Base-by-base conservation (phyloP, 495 filamentous ascomycete genomes). In the Sabuloglossum arenarium region DNA sequence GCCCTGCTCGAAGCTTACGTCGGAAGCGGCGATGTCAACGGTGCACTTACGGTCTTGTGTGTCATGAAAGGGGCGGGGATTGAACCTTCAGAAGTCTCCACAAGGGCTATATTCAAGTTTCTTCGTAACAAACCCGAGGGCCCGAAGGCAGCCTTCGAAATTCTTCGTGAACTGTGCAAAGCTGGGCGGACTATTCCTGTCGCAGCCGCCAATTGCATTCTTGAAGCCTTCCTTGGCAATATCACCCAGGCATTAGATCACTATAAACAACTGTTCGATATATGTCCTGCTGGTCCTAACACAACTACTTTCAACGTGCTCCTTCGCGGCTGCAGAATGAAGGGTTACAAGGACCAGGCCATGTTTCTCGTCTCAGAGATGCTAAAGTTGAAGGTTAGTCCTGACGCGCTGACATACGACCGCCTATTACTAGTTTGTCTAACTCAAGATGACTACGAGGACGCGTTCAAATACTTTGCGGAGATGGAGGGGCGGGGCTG, bases 251-350 rank as follows among this genome's bases (percentile, higher is more conserved):
- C 85, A 0, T 60, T 94, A 9, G 73, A 76, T 6, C 60, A 84
- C 10, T 95, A 94, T 69, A 82, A 85, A 58, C 68, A 77, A 27
- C 63, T 94, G 14, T 78, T 82, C 49, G 73, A 71, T 9, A 64
- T 90, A 56, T 82, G 75, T 58, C 59, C 70, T 16, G 64, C 62
- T 6, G 77, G 76, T 10, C 81, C 80, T 10, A 74, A 80, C 61
- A 73, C 75, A 2, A 65, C 70, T 27, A 81, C 78, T 1, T 89
- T 82, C 67, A 84, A 88, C 60, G 61, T 76, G 3, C 71, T 94
- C 6, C 69, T 94, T 49, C 68, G 67, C 34, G 75, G 80, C 54
- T 84, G 84, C 64, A n/a, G 24, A 21, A 27, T 24, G 6, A 4
- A 3, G 3, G 6, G 24, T n/a, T n/a, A n/a, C 19, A 47, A 47